Evolutionary conservation across 352 stramenopile genomes (phyloP), one percentile per base, ranked within the genome.

Genomic region (Phytophthora cryptogea): DNA sequence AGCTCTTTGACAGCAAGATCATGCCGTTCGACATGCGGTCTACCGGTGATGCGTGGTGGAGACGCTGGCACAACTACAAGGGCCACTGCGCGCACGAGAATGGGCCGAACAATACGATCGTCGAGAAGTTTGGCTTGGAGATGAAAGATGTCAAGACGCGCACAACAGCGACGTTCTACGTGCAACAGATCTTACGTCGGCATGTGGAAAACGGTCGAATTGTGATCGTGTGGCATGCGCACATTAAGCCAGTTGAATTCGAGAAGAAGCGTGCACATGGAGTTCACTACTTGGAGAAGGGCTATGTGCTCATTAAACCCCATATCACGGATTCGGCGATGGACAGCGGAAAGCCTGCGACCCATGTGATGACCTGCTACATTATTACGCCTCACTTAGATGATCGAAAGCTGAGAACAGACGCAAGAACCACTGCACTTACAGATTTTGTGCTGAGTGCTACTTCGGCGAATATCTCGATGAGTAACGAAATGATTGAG

Each of bases 121-220:
- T 82, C 4, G 78, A 90, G 49, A 72, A 73, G 44, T 83, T 81
- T 54, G 73, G 78, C 32, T 14, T 90, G 8, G 80, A 90, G 63
- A 68, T 87, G 52, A 56, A 70, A 8, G 74, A 67, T 17, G 59
- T 62, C 33, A 79, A 44, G 63, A 84, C 79, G 35, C 67, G 68
- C 27, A 87, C 59, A 9, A 68, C 63, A n/a, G 74, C 72, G 5
- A 65, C 70, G 28, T 86, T 87, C 57, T 72, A 77, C 39, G 66
- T 80, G 9, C 70, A 85, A 52, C 76, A 88, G 47, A 69, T 90
- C 51, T 55, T 86, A 33, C 70, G 68, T 0, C 74, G 78, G 4
- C 76, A 79, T 52, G 72, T 83, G 8, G 78, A 88, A 39, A 51
- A 74, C 11, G 65, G 72, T 9, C 80, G 78, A 26, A 66, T 86